Conservation (phyloP, 805 yeast genomes). For the Osmozyma mogii region DNA sequence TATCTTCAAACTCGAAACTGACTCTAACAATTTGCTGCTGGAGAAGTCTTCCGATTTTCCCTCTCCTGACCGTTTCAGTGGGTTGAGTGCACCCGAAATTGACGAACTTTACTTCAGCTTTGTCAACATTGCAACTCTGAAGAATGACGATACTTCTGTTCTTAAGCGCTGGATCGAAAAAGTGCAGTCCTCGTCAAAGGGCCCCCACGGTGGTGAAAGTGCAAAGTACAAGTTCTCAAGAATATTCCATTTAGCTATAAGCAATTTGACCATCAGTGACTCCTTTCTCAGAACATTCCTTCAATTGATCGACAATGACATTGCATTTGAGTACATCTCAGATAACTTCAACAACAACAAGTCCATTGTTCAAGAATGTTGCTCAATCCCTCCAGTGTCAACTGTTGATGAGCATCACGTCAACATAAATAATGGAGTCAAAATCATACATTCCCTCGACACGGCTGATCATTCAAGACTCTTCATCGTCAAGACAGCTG, state of each 20-base stretch:
- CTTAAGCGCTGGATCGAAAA: constrained; percentile 34
- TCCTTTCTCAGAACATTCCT: constrained; percentile 45
- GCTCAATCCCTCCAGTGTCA: constrained; percentile 32
- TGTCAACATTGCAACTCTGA: constrained; percentile 41
- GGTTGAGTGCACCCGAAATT: no score
- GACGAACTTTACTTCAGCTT: constrained; percentile 72
- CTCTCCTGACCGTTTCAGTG: no score
- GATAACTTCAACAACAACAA: constrained; percentile 51
- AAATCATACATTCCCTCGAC: constrained; percentile 30
- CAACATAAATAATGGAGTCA: constrained; percentile 37
- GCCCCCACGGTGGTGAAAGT: constrained; percentile 1
- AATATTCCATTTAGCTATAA: constrained; percentile 62
- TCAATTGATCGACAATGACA: constrained; percentile 32
- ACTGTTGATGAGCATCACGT: constrained; percentile 27
- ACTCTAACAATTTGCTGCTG: neutral
- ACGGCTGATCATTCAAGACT: constrained; percentile 29
- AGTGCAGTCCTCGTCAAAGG: constrained; percentile 19
- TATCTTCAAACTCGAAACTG: constrained; percentile 1
- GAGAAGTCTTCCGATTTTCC: no score
- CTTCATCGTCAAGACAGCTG: constrained; percentile 28
- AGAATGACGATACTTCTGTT: constrained; percentile 30
- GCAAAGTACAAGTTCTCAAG: constrained; percentile 43
- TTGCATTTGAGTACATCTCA: constrained; percentile 59
- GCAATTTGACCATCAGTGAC: constrained; percentile 60
- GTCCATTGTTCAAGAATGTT: constrained; percentile 67